Percentiles rank a stretch among this genome's conserved stretches.
phyloP scores from a whole-genome alignment of 768 basidiomycete species.

The Pisolithus orientalis region DNA sequence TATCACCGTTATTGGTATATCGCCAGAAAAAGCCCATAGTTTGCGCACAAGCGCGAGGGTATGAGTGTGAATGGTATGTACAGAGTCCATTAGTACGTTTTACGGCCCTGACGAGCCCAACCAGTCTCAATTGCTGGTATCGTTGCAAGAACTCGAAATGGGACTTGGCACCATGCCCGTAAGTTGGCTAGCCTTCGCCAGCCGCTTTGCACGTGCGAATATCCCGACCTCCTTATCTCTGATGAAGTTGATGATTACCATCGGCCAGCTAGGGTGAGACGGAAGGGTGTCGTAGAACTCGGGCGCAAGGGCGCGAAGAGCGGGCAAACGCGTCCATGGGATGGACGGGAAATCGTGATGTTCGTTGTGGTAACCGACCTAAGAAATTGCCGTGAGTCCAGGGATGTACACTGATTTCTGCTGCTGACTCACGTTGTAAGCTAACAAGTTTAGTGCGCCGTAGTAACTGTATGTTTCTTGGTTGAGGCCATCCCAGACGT shows the following conservation, averaged over 20 bases:
- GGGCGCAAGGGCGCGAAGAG: slow-evolving; percentile 73
- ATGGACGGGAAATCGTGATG: slow-evolving; percentile 98
- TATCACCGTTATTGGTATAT: too few species aligned
- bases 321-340: slow-evolving; percentile 89
- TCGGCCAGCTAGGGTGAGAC: slow-evolving; percentile 87
- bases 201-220: slow-evolving; percentile 80
- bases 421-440: slow-evolving; percentile 76
- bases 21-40: too few species aligned
- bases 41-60: too few species aligned
- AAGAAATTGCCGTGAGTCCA: slow-evolving; percentile 2
- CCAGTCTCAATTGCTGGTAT: slow-evolving; percentile 11
- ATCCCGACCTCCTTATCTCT: slow-evolving; percentile 84
- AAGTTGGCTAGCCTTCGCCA: slow-evolving; percentile 32
- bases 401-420: neutral
- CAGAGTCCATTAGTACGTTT: slow-evolving; percentile 5
- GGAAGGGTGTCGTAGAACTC: slow-evolving; percentile 91
- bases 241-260: slow-evolving; percentile 93
- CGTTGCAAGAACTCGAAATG: slow-evolving; percentile 3
- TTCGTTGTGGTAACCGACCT: slow-evolving; percentile 99
- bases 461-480: slow-evolving; percentile 99
- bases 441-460: slow-evolving; percentile 80
- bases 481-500: slow-evolving; percentile 84
- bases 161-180: slow-evolving; percentile 15
- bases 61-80: neutral
- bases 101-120: neutral